Conservation (phyloP, 257 asterid species). For the Agastache rugosa region DNA sequence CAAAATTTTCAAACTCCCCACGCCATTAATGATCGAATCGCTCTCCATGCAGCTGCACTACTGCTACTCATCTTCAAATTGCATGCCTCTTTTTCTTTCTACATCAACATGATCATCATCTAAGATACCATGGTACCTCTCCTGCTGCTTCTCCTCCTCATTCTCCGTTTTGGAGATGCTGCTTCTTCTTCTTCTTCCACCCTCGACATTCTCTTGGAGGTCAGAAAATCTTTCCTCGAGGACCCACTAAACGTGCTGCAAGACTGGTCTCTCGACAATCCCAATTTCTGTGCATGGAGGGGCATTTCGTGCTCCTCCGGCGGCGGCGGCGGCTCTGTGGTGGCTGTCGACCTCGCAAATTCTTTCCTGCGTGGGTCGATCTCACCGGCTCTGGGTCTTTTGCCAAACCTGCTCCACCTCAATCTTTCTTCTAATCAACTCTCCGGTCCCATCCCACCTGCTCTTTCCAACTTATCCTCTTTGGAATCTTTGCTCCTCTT, state of each 20-base stretch:
- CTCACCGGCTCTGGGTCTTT: conserved; percentile 65
- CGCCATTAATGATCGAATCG: not conserved
- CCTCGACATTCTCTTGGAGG: conserved; percentile 54
- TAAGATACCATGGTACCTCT: not conserved
- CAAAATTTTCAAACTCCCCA: not conserved
- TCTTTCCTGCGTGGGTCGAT: conserved; percentile 65
- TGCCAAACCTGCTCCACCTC: conserved; percentile 81
- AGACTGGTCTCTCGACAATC: conserved; percentile 60
- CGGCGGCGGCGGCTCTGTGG: conserved; percentile 23
- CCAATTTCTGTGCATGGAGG: conserved; percentile 63
- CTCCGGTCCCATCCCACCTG: conserved; percentile 90
- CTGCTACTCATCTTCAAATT: not conserved
- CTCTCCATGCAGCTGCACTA: not conserved
- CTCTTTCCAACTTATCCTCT: conserved; percentile 71
- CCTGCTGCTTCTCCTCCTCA: not conserved
- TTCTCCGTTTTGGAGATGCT: conserved; percentile 1
- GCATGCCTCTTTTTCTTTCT: not conserved
- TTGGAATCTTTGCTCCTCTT: conserved; percentile 71
- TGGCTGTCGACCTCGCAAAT: conserved; percentile 56
- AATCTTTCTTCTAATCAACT: conserved; percentile 69
- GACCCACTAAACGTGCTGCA: conserved; percentile 59
- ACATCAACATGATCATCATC: not conserved
- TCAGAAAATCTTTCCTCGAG: conserved; percentile 50
- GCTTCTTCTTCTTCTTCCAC: conserved; percentile 19
- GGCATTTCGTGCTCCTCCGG: conserved; percentile 59